Evolutionary conservation across 2,329 filamentous ascomycete species (phyloP), one percentile per base, ranked within the genome.

Genomic region (Zelopaecilomyces penicillatus): DNA sequence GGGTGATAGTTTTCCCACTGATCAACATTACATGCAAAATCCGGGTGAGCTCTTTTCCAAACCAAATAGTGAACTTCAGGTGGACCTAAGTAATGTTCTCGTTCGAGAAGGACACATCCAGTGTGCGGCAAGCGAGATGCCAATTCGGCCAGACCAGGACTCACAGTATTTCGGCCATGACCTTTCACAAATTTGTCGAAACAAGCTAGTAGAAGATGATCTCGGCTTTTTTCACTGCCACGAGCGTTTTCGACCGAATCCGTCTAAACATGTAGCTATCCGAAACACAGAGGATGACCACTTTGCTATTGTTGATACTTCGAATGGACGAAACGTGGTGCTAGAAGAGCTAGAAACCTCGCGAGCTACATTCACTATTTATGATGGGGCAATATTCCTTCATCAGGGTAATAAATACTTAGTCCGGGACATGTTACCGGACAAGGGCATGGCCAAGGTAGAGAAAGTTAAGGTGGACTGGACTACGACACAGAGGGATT

Each of bases 1-100:
- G 0, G 93, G 90, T 3, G 90, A 96, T 58, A 82, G 82, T 51
- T 95, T 93, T 53, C 82, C 90, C 3, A 88, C 87, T 0, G 93
- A 98, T 60, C 93, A 98, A 60, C 82, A 94, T 60, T 98, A 94
- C 64, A 98, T 98, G 93, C 81, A 87, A 50, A 95, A 97, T 52
- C 93, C 93, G 0, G 84, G 93, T 50, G 88, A 95, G 62, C 83
- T 98, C 27, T 91, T 97, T 64, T 93, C 86, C 0, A 87, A 87
- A 56, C 89, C 90, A 0, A 95, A 96, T 52, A 86, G 83, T 52
- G 85, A 88, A 61, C 70, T 97, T 3, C 89, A 93, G 58, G 85
- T 97, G 4, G 93, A 98, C 59, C 69, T 98, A n/a, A 75, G 83
- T 38, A 97, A 96, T 53, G 81, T 95, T 70, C 78, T 97, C 4